Evolutionary conservation across 169 alveolate genomes (phyloP), one percentile per base, ranked within the genome.

Genomic region (Eimeria acervulina): DNA sequence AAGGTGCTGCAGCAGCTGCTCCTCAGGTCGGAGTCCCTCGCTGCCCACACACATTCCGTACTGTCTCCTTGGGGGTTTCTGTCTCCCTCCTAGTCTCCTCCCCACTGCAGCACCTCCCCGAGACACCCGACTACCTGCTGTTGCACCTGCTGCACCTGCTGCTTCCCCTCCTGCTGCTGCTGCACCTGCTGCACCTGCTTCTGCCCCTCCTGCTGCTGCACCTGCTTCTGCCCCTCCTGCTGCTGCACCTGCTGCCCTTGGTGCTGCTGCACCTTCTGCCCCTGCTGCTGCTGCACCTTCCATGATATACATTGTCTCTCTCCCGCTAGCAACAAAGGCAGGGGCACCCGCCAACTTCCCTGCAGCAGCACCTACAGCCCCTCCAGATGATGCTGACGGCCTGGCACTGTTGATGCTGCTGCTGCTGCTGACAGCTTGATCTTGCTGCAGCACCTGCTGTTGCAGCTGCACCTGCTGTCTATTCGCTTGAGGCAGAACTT

Each of bases 1-100:
- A 2, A 83, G 33, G 38, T 83, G 78, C 91, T 83, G 91, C 74
- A 83, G 91, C 91, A 83, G 91, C 52, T 47, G 91, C 91, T 83
- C 76, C 91, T 83, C 91, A 8, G 91, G 91, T 55, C 70, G 61
- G 66, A 83, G 74, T 31, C 74, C 51, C 15, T 47, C 74, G 28
- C 55, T 52, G 8, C 52, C 84, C 13, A 72, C 52, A 63, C 74
- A 63, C 42, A 19, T n/a, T 0, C 52, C 76, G 33, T 52, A 51
- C 91, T 47, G 91, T 51, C 76, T 83, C 91, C 74, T 44, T 47
- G 28, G 76, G 51, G 51, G 74, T 83, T 83, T 83, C 74, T 83
- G 91, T 15, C 76, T 83, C 59, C 91, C 91, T 31, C 91, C 91
- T 31, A 15, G 70, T 55, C 31, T 83, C 91, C 76, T 44, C 17